A percentile compares a stretch with the other conserved stretches of the same genome.
Conservation (phyloP, 352 stramenopile genomes). For the Blastocystis sp. region DNA sequence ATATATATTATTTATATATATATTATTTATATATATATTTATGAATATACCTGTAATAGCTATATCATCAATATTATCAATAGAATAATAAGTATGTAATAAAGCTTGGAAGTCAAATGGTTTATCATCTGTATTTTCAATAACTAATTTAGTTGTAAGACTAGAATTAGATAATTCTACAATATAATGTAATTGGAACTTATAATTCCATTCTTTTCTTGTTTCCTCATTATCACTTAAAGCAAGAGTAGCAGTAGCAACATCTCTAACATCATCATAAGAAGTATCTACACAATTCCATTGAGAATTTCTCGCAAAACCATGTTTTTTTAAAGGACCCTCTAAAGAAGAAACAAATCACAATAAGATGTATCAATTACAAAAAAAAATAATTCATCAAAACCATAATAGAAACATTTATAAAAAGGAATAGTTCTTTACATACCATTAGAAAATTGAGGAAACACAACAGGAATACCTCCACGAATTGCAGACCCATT, state of each 20-base stretch:
- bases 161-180: not conserved
- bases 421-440: too few species aligned
- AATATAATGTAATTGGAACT: conserved; percentile 7
- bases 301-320: conserved; percentile 20
- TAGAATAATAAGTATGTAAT: too few species aligned
- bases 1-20: too few species aligned
- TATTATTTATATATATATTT: too few species aligned
- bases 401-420: too few species aligned
- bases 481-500: conserved; percentile 4
- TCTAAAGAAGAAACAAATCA: conserved; percentile 8
- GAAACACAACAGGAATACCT: conserved; percentile 28
- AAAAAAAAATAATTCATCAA: not conserved
- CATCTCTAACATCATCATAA: not conserved
- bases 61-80: too few species aligned
- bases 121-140: too few species aligned
- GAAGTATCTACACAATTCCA: conserved; percentile 13
- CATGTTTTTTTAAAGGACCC: conserved; percentile 22
- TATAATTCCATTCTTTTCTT: not conserved
- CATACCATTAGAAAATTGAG: conserved; percentile 26
- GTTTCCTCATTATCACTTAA: not conserved
- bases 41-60: too few species aligned
- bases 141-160: too few species aligned
- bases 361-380: too few species aligned
- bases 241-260: not conserved
- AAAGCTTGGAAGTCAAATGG: too few species aligned